Conservation (phyloP, 2,329 filamentous ascomycete species). For the Helminthosporium solani region DNA sequence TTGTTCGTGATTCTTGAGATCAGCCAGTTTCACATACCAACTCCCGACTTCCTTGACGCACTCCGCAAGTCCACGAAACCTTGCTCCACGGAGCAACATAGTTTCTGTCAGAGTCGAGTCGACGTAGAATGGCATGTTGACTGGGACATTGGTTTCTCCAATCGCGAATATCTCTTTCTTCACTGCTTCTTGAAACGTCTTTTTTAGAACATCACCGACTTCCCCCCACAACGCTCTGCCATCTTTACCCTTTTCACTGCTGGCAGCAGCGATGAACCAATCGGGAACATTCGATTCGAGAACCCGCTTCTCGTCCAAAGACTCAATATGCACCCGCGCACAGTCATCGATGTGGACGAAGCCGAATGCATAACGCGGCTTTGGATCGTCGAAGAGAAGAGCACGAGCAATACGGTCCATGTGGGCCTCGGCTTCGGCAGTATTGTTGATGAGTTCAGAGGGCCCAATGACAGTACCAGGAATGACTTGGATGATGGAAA, state of each 20-base stretch:
- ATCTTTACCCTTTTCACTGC: conserved; percentile 19
- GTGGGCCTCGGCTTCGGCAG: conserved; percentile 16
- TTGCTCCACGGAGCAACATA: conserved; percentile 20
- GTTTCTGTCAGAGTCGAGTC: conserved; percentile 29
- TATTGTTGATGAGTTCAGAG: conserved; percentile 28
- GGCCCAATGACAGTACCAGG: conserved; percentile 38
- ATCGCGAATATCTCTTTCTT: conserved; percentile 21
- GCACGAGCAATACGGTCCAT: conserved; percentile 38
- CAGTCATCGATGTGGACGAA: conserved; percentile 38
- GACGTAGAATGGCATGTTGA: conserved; percentile 37
- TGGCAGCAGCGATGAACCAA: conserved; percentile 32
- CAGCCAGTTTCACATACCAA: conserved; percentile 27
- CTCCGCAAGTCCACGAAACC: conserved; percentile 22
- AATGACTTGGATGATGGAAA: conserved; percentile 35
- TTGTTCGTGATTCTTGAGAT: neutral
- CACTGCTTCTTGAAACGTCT: conserved; percentile 18
- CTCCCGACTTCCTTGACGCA: conserved; percentile 29
- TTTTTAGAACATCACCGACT: conserved; percentile 23
- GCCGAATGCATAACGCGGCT: conserved; percentile 36
- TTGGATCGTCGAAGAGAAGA: conserved; percentile 31
- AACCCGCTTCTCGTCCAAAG: conserved; percentile 22
- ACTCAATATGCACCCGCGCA: conserved; percentile 34
- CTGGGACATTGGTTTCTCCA: conserved; percentile 25
- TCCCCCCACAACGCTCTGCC: conserved; percentile 24
- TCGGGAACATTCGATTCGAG: conserved; percentile 20